Evolutionary conservation across 2,329 filamentous ascomycete genomes (phyloP).

Genomic region (Bipolaris victoriae): DNA sequence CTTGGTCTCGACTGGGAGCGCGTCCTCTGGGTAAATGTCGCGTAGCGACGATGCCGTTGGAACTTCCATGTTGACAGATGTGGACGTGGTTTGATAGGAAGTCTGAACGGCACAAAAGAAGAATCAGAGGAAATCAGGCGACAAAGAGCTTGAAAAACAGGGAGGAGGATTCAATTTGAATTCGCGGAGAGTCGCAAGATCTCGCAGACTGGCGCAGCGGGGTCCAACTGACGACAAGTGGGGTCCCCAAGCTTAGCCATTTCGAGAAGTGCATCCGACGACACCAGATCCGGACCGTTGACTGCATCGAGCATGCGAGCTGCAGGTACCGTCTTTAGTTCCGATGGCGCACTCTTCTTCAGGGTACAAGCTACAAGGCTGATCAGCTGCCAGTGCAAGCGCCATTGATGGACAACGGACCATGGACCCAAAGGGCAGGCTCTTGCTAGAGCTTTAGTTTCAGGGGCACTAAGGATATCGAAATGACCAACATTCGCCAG

Average conservation of each 20-base stretch:
- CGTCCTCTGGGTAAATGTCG: slow-evolving; percentile 82
- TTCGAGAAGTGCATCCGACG: slow-evolving; percentile 27
- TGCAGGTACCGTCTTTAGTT: slow-evolving; percentile 23
- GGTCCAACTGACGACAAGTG: slow-evolving; percentile 29
- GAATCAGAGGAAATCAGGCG: slow-evolving; percentile 7
- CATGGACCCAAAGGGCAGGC: background rate
- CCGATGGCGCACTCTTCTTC: slow-evolving; percentile 1
- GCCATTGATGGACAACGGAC: background rate
- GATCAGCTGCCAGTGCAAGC: background rate
- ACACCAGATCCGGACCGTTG: slow-evolving; percentile 16
- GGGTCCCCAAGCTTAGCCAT: slow-evolving; percentile 30
- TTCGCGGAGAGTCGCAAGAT: slow-evolving; percentile 25
- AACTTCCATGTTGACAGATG: slow-evolving; percentile 56
- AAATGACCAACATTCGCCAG: background rate
- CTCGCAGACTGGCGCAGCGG: slow-evolving; percentile 27
- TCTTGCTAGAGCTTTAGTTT: background rate
- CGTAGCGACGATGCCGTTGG: slow-evolving; percentile 76
- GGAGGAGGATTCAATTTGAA: slow-evolving; percentile 17
- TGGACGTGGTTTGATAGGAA: background rate
- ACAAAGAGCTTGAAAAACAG: background rate
- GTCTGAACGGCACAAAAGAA: background rate
- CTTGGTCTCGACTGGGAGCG: slow-evolving; percentile 68
- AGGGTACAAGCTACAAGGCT: background rate
- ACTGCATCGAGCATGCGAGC: slow-evolving; percentile 15
- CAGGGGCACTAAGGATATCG: background rate